phyloP scores from a whole-genome alignment of 2,329 filamentous ascomycete genomes.

The Xylaria sp. region DNA sequence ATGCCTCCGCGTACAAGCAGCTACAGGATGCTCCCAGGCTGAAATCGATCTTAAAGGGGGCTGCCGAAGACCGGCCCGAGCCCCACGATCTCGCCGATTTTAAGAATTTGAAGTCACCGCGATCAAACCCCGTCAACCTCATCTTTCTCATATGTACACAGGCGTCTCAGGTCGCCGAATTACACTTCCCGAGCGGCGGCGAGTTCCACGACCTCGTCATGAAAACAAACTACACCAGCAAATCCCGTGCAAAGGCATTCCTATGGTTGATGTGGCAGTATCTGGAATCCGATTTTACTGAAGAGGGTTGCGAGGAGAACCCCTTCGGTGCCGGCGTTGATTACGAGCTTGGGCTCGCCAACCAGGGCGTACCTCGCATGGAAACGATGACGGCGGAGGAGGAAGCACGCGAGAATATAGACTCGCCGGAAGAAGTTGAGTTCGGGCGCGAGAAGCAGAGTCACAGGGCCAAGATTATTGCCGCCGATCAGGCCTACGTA shows the following conservation, averaged over 20 bases:
- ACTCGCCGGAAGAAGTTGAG: slow-evolving; percentile 63
- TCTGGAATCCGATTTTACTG: slow-evolving; percentile 92
- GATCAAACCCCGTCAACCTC: slow-evolving; percentile 96
- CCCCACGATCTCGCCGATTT: slow-evolving; percentile 86
- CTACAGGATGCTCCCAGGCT: slow-evolving; percentile 94
- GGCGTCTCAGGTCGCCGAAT: slow-evolving; percentile 89
- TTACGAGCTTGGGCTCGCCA: slow-evolving; percentile 71
- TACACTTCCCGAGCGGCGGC: slow-evolving; percentile 84
- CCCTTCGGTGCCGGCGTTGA: slow-evolving; percentile 83
- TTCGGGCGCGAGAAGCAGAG: slow-evolving; percentile 67
- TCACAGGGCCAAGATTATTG: slow-evolving; percentile 78
- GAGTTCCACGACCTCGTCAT: slow-evolving; percentile 99
- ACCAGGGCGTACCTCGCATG: slow-evolving; percentile 75
- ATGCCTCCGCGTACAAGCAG: slow-evolving; percentile 96
- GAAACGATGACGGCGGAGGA: slow-evolving; percentile 73
- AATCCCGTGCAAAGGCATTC: slow-evolving; percentile 86
- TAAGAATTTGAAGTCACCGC: slow-evolving; percentile 70
- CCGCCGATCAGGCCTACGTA: slow-evolving; percentile 76
- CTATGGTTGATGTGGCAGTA: slow-evolving; percentile 99
- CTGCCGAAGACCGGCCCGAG: slow-evolving; percentile 88
- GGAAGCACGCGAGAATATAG: slow-evolving; percentile 76
- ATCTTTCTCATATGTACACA: slow-evolving; percentile 94
- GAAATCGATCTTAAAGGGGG: slow-evolving; percentile 97
- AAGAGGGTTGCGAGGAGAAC: slow-evolving; percentile 87
- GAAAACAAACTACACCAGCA: slow-evolving; percentile 83